These are phyloP conservation scores for Abrus precatorius DNA, from an alignment of 306 rosid genomes.

Conservation along the genomic window DNA sequence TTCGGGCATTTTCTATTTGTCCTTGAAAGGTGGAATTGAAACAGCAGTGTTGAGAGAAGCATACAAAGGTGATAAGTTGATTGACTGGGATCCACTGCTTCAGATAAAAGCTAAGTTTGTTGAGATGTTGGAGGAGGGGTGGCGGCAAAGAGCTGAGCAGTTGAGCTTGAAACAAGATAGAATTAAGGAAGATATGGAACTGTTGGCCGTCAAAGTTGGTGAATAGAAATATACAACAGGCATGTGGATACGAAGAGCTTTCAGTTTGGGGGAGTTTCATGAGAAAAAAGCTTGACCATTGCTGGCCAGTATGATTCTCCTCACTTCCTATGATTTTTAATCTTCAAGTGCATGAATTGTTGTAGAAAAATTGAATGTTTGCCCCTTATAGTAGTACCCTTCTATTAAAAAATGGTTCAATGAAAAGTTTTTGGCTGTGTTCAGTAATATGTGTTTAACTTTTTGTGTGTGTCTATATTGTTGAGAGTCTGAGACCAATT, in stretches of 20 bases:
- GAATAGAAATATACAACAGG: conserved; percentile 2
- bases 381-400: not conserved
- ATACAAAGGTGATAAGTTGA: conserved; percentile 63
- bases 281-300: conserved; percentile 1
- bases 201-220: conserved; percentile 50
- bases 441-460: too few relatives aligned
- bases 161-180: conserved; percentile 60
- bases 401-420: not conserved
- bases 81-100: conserved; percentile 80
- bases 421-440: conserved; percentile 1
- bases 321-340: conserved; percentile 9
- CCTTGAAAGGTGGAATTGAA: conserved; percentile 87
- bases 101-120: conserved; percentile 73
- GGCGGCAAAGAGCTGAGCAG: conserved; percentile 65
- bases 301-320: conserved; percentile 37
- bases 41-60: conserved; percentile 88
- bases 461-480: not conserved
- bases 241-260: conserved; percentile 30
- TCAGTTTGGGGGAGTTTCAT: conserved; percentile 24
- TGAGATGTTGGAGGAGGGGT: conserved; percentile 87
- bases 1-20: conserved; percentile 84
- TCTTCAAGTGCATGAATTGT: conserved; percentile 40
- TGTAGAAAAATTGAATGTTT: conserved; percentile 34
- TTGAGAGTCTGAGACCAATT: not conserved
- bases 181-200: conserved; percentile 58